phyloP scores from a whole-genome alignment of 768 basidiomycete genomes.

The Russula emetica region DNA sequence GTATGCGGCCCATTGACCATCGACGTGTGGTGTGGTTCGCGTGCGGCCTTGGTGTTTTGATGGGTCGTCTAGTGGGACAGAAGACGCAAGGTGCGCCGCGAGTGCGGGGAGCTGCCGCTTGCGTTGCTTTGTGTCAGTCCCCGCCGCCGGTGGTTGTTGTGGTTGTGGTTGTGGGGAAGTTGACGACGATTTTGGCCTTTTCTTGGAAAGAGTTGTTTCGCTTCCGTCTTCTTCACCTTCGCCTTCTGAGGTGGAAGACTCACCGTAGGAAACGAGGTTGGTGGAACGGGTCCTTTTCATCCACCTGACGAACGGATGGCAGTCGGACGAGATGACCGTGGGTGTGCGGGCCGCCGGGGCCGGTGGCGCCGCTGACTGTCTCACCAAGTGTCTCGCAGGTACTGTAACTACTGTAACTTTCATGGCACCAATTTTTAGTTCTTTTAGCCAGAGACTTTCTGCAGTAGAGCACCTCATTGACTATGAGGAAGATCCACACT shows the following conservation, averaged over 20 bases:
- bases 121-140: slow-evolving; percentile 29
- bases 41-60: slow-evolving; percentile 78
- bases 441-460: no score
- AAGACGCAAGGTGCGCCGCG: slow-evolving; percentile 44
- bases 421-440: no score
- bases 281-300: slow-evolving; percentile 23
- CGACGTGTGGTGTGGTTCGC: slow-evolving; percentile 71
- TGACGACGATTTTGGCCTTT: not conserved
- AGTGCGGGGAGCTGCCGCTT: slow-evolving; percentile 58
- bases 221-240: not conserved
- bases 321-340: not conserved
- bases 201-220: not conserved
- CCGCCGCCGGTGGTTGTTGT: not conserved
- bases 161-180: not conserved
- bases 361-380: no score
- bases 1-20: slow-evolving; percentile 81
- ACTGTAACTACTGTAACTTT: no score
- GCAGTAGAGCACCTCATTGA: no score
- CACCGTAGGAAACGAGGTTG: slow-evolving; percentile 20
- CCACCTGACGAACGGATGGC: no score
- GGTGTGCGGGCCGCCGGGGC: no score
- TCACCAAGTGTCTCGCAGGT: no score
- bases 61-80: slow-evolving; percentile 65
- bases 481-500: no score
- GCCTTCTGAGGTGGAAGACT: slow-evolving; percentile 13